Conservation (phyloP, 768 basidiomycete genomes). For the Kwoniella europaea region DNA sequence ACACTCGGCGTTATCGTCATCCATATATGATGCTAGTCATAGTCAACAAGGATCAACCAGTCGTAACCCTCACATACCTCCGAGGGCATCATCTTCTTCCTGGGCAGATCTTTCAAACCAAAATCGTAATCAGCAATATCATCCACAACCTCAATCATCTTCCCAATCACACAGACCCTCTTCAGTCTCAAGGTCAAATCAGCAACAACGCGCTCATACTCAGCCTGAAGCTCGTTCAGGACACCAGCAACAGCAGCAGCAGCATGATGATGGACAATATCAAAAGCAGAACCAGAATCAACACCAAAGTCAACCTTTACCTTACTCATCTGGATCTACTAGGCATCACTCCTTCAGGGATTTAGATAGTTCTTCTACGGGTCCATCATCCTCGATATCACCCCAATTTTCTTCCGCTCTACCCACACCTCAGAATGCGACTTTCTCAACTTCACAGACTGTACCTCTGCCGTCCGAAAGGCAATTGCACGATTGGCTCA, state of each 20-base stretch:
- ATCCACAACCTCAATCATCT: neutral
- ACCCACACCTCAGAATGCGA: conserved; percentile 5
- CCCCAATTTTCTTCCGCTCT: conserved; percentile 9
- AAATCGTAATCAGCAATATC: conserved; percentile 3
- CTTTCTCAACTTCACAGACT: conserved; percentile 8
- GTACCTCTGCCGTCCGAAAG: conserved; percentile 33
- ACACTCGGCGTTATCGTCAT: conserved; percentile 4
- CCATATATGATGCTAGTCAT: conserved; percentile 5
- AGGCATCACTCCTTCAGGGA: conserved; percentile 9
- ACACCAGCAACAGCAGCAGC: neutral
- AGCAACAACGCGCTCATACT: neutral
- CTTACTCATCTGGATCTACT: neutral
- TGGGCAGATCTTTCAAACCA: conserved; percentile 1
- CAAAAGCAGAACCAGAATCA: neutral
- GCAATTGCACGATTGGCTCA: conserved; percentile 44
- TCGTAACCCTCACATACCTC: neutral
- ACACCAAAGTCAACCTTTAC: neutral
- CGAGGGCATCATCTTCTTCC: neutral
- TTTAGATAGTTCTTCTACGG: conserved; percentile 10
- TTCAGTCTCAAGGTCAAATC: neutral
- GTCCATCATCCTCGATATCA: conserved; percentile 17
- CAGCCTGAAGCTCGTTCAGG: neutral
- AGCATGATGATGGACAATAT: neutral
- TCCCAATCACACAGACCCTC: neutral
- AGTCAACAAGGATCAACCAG: neutral